phyloP scores from a whole-genome alignment of 305 asterid genomes.

The Caryopteris hybrid region DNA sequence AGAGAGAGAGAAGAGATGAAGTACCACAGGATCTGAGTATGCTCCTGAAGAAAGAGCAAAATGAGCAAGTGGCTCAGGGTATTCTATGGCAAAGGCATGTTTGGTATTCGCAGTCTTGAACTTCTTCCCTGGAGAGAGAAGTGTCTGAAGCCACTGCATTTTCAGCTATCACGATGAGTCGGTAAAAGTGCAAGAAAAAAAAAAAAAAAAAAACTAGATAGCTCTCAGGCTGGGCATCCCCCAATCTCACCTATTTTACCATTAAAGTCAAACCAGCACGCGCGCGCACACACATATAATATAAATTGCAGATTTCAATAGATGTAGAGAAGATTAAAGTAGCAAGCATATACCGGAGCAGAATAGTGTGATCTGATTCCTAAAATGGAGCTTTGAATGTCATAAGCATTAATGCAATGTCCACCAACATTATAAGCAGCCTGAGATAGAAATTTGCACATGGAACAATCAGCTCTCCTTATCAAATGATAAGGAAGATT shows the following conservation, averaged over 20 bases:
- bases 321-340: constrained; percentile 7
- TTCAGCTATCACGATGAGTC: background rate
- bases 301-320: no score
- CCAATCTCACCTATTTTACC: background rate
- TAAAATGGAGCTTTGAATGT: constrained; percentile 70
- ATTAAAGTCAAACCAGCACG: background rate
- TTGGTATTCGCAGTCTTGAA: constrained; percentile 40
- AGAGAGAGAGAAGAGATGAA: background rate
- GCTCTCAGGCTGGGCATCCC: background rate
- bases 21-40: constrained; percentile 76
- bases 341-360: constrained; percentile 53
- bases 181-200: background rate
- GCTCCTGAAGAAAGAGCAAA: constrained; percentile 84
- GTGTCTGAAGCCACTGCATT: constrained; percentile 77
- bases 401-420: constrained; percentile 70
- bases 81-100: constrained; percentile 69
- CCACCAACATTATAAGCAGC: constrained; percentile 93
- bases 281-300: no score
- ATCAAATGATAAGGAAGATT: background rate
- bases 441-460: constrained; percentile 31
- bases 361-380: constrained; percentile 79
- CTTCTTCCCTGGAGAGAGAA: constrained; percentile 77
- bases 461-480: background rate
- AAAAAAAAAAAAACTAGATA: background rate
- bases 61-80: constrained; percentile 83